These are phyloP conservation scores for Capsicum rhomboideum DNA, from an alignment of 257 asterid genomes.

Conservation along the genomic window DNA sequence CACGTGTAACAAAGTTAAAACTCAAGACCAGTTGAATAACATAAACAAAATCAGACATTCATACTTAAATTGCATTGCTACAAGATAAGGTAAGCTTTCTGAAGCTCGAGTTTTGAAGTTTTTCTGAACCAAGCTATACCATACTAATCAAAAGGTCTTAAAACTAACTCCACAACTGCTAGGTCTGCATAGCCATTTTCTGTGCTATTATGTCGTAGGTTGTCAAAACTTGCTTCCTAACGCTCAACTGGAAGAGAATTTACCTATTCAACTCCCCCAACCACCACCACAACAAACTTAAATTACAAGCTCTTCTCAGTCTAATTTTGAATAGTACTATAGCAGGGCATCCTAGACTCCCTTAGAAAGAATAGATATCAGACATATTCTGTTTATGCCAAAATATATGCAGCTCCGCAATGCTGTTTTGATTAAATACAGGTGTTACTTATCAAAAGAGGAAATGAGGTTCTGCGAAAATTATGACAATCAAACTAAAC, in stretches of 20 bases:
- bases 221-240: background rate
- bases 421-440: background rate
- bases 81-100: background rate
- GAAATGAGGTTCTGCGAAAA: background rate
- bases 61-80: background rate
- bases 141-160: background rate
- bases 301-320: background rate
- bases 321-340: background rate
- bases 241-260: background rate
- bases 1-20: background rate
- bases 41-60: background rate
- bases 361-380: background rate
- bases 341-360: background rate
- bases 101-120: background rate
- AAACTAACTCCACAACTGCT: background rate
- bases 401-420: background rate
- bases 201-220: background rate
- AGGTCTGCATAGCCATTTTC: background rate
- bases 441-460: background rate
- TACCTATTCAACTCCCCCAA: background rate
- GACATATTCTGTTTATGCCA: background rate
- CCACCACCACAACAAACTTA: background rate
- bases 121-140: background rate
- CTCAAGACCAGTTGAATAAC: constrained; percentile 6
- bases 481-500: constrained; percentile 8